Percentiles rank a stretch among this genome's conserved stretches.
Evolutionary conservation across 106 monocot genomes (phyloP).

Genomic region (Triglochin maritima): DNA sequence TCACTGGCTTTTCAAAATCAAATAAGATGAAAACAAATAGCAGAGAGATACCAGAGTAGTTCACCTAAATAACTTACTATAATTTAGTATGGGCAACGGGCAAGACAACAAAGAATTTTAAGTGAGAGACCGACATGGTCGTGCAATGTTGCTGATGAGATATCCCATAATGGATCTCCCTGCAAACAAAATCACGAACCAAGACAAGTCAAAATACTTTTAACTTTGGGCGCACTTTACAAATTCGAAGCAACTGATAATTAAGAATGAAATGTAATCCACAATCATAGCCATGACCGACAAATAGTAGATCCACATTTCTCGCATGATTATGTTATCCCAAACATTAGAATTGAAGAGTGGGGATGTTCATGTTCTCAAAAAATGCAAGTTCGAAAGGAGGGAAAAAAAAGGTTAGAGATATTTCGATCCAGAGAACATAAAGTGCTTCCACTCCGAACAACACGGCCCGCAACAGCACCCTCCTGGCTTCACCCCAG

Average conservation of each 20-base stretch:
- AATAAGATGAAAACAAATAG: not conserved
- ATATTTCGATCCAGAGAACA: too few species aligned
- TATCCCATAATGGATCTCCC: conserved; percentile 97
- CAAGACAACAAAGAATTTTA: conserved; percentile 90
- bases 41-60: not conserved
- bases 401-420: too few species aligned
- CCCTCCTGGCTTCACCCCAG: too few species aligned
- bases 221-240: not conserved
- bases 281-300: not conserved
- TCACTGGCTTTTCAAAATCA: too few species aligned
- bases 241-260: not conserved
- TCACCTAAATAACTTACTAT: conserved; percentile 50
- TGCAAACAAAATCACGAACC: conserved; percentile 11
- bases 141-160: conserved; percentile 42
- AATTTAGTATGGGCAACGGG: conserved; percentile 58
- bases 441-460: too few species aligned
- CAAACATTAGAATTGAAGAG: not conserved
- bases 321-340: not conserved
- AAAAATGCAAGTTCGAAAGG: too few species aligned
- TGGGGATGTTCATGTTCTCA: too few species aligned
- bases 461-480: too few species aligned
- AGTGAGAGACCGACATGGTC: conserved; percentile 66
- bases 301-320: not conserved
- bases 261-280: not conserved
- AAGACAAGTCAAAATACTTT: not conserved